A percentile compares a stretch with the other conserved stretches of the same genome.
phyloP scores from a whole-genome alignment of 306 rosid genomes.

The Abrus precatorius region DNA sequence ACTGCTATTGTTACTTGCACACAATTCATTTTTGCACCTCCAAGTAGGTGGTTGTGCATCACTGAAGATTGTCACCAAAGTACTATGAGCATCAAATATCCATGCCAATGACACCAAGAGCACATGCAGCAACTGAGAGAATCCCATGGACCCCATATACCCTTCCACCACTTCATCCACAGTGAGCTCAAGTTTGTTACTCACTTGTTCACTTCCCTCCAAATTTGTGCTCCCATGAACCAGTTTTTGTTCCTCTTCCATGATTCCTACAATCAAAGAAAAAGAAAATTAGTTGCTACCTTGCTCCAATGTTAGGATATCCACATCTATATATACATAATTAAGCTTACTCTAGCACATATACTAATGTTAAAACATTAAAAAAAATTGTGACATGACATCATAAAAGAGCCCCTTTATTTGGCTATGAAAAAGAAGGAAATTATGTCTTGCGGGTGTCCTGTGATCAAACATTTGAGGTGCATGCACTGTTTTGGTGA shows the following conservation, averaged over 20 bases:
- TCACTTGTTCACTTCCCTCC: slow-evolving; percentile 22
- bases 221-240: slow-evolving; percentile 20
- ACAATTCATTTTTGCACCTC: slow-evolving; percentile 45
- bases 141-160: slow-evolving; percentile 52
- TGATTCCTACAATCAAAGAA: slow-evolving; percentile 9
- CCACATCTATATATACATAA: slow-evolving; percentile 7
- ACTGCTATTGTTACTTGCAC: neutral
- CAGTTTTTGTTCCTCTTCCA: slow-evolving; percentile 46
- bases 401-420: neutral
- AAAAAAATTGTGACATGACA: neutral
- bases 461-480: neutral
- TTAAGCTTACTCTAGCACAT: slow-evolving; percentile 11
- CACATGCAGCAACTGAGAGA: slow-evolving; percentile 49
- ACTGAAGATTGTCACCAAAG: slow-evolving; percentile 50
- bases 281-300: neutral
- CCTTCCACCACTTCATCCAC: slow-evolving; percentile 53
- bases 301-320: slow-evolving; percentile 26
- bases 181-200: slow-evolving; percentile 33
- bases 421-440: neutral
- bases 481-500: slow-evolving; percentile 30
- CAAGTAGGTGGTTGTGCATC: slow-evolving; percentile 55
- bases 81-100: slow-evolving; percentile 54
- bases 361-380: neutral
- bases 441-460: neutral
- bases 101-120: slow-evolving; percentile 54